Base-by-base conservation (phyloP, 2,329 filamentous ascomycete species). In the Daldinia sp. region DNA sequence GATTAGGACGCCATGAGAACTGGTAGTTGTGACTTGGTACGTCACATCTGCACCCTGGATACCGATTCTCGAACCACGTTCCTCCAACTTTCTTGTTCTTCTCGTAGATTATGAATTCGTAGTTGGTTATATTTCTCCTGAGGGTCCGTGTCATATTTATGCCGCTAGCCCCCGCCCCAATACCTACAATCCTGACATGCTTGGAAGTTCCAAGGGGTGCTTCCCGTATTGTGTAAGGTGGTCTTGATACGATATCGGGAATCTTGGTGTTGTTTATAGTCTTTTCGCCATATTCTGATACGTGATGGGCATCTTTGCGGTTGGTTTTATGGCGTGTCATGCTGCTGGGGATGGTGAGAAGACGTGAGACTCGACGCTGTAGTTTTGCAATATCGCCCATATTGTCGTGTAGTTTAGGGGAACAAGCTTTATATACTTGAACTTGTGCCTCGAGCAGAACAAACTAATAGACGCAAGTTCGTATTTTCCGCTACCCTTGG, bases 1-100 rank as follows among this genome's bases (percentile, higher is more conserved):
- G 84, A 74, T 90, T 90, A 2, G 85, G 86, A 61, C 85, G 82
- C 84, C 86, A 90, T 2, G 86, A 86, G 73, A 88, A 89, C 73
- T 88, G 88, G 74, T 90, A 90, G 76, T 86, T 88, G 78, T 89
- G 87, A 73, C 82, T 85, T 9, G 86, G 86, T 33, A 88, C 82
- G 74, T 88, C 87, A 73, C 86, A 88, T 60, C 80, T 80, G 71
- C 86, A 88, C 10, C 87, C 87, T 0, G 87, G 87, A 67, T 89
- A 89, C 20, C 82, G 80, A 73, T 88, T 88, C 74, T 88, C 87
- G 68, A 82, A 82, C 87, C 87, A 89, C 0, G 87, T 89, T 2
- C 87, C 87, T 20, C 86, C 86, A 10, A 88, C 80, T 20, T 84
- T 82, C 7, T 78, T 74, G 67, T 88, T 88, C 78, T 88, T 88